Percentiles rank a stretch among this genome's conserved stretches.
Conservation (phyloP, 2,329 filamentous ascomycete genomes). For the Aspergillus persii region DNA sequence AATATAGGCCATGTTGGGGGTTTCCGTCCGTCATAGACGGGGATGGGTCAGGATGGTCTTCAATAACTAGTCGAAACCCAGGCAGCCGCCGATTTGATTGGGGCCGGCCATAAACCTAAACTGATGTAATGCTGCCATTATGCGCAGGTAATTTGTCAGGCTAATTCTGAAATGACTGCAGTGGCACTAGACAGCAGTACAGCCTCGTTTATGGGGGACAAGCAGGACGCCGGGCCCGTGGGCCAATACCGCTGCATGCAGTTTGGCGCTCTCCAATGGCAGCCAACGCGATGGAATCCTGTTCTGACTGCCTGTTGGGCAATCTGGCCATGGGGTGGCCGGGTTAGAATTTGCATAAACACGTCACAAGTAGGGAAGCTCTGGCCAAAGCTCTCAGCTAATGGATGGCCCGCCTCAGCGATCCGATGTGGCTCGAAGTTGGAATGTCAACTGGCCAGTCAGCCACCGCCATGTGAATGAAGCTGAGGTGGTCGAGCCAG, state of each 20-base stretch:
- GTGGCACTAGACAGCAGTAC: not conserved
- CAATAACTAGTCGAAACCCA: not conserved
- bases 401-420: slow-evolving; percentile 1
- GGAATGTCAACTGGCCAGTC: slow-evolving; percentile 1
- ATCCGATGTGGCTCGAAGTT: slow-evolving; percentile 1
- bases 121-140: not conserved
- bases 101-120: not conserved
- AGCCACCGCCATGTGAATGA: not conserved
- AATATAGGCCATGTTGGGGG: not conserved
- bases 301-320: not conserved
- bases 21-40: not conserved
- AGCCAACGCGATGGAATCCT: not conserved
- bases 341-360: not conserved
- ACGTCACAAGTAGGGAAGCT: not conserved
- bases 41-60: not conserved
- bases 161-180: not conserved
- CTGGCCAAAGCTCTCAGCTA: not conserved
- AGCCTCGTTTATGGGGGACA: not conserved
- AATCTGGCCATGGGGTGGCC: not conserved
- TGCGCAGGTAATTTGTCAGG: not conserved
- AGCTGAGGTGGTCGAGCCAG: not conserved
- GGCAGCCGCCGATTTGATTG: not conserved
- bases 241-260: not conserved
- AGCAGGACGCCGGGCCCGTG: not conserved
- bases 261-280: not conserved